Evolutionary conservation across 495 filamentous ascomycete species (phyloP), one percentile per base, ranked within the genome.

Genomic region (Aspergillus conjunctus): DNA sequence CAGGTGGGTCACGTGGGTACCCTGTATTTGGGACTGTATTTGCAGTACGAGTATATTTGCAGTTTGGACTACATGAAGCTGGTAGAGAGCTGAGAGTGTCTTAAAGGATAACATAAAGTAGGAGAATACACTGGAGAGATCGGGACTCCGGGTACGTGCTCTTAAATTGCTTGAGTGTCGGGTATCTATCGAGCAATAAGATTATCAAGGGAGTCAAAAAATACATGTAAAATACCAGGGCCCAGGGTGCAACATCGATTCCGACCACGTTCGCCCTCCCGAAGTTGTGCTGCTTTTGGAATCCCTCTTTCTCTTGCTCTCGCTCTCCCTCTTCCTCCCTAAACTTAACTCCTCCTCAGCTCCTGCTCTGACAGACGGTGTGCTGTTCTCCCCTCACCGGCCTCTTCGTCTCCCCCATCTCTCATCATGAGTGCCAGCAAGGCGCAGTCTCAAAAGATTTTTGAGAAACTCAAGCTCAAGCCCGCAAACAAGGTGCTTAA

Each of bases 381-480:
- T 48, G 30, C 49, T 32, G 20, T 46, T 21, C 31, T 46, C 33
- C 31, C 18, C 18, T 51, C 43, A 59, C 49, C 41, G 55, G 55
- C 50, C 18, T 11, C 31, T 33, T 54, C 39, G 37, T 33, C 34
- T 54, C 22, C 33, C 20, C 51, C 7, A 20, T 20, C 44, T 21
- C 59, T 58, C 79, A 86, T 68, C 44, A 80, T 97, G 93, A 90
- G 85, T 76, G 94, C 94, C 72, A 88, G 91, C 32, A 98, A 98
- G 84, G 87, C 92, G 70, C 83, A 96, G 79, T 96, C 92, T 73
- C 90, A 95, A 76, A 93, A 92, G 79, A 91, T 98, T 71, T 98
- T 98, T 78, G 91, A 96, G 86, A 97, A 97, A 82, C 81, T 98
- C 73, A 95, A 93, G 80, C 79, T 87, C 51, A 95, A 97, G 74